Percentiles rank a stretch among this genome's conserved stretches.
phyloP scores from a whole-genome alignment of 768 basidiomycete genomes.

The Russula sp. region DNA sequence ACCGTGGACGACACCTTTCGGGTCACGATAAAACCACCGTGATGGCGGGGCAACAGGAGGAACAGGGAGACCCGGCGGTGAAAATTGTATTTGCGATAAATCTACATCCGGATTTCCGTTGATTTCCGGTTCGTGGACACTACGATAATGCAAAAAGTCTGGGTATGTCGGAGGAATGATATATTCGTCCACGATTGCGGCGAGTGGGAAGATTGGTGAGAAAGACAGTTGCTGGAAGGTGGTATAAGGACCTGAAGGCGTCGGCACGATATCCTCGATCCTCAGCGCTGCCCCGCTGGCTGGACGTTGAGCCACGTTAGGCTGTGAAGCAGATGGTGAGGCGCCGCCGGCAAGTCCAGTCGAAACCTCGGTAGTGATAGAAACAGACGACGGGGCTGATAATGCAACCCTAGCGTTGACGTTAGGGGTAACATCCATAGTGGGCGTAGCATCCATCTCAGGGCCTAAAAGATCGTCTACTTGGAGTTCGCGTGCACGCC shows the following conservation, averaged over 20 bases:
- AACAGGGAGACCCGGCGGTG: conserved; percentile 72
- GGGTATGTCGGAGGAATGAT: conserved; percentile 88
- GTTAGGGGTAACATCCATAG: conserved; percentile 43
- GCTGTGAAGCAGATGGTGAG: conserved; percentile 20
- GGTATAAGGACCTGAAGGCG: conserved; percentile 76
- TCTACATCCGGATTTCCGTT: conserved; percentile 37
- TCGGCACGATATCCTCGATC: conserved; percentile 58
- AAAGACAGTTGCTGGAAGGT: conserved; percentile 88
- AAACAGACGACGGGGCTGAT: conserved; percentile 45
- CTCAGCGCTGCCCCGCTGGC: conserved; percentile 32
- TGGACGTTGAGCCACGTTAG: conserved; percentile 23
- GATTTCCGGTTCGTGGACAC: conserved; percentile 51
- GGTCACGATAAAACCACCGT: conserved; percentile 80
- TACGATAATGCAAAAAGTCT: conserved; percentile 64
- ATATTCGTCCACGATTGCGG: conserved; percentile 83
- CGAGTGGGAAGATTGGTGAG: conserved; percentile 81
- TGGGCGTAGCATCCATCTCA: conserved; percentile 36
- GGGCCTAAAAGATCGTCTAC: conserved; percentile 39
- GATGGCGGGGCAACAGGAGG: conserved; percentile 61
- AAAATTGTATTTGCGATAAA: conserved; percentile 58
- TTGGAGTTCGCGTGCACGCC: conserved; percentile 65
- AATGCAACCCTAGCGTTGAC: conserved; percentile 41
- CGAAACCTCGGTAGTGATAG: conserved; percentile 32
- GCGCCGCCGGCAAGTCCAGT: conserved; percentile 26
- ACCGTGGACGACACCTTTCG: conserved; percentile 76